These are phyloP conservation scores for Hyphopichia khmerensis DNA, from an alignment of 1,139 yeast genomes.

Conservation along the genomic window DNA sequence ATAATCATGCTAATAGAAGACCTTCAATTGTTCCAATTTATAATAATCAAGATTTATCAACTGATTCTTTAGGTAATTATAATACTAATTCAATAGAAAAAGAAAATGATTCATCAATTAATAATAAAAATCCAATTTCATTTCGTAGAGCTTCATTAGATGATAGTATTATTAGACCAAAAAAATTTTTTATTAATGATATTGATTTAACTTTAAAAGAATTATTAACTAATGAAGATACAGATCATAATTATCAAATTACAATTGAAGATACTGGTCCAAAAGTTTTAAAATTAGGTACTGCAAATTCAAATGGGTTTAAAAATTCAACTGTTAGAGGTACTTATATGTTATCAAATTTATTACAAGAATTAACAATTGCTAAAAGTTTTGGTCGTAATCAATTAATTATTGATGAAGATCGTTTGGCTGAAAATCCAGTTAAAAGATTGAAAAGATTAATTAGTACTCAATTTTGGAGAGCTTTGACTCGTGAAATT, in stretches of 20 bases:
- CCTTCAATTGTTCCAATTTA: conserved; percentile 39
- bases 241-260: conserved; percentile 82
- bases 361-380: conserved; percentile 85
- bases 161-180: conserved; percentile 43
- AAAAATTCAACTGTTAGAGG: conserved; percentile 77
- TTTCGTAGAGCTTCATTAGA: conserved; percentile 68
- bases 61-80: conserved; percentile 11
- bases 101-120: background rate
- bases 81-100: background rate
- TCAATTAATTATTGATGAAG: conserved; percentile 78
- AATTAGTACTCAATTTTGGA: conserved; percentile 82
- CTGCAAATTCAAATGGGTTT: conserved; percentile 81
- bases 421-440: conserved; percentile 83
- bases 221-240: conserved; percentile 76
- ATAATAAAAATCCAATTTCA: background rate
- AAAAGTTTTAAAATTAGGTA: conserved; percentile 80
- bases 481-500: conserved; percentile 68
- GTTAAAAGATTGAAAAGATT: conserved; percentile 74
- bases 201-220: conserved; percentile 72
- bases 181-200: conserved; percentile 70
- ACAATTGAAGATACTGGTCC: conserved; percentile 94
- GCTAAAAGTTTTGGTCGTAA: conserved; percentile 80
- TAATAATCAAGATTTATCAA: conserved; percentile 17
- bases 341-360: conserved; percentile 85
- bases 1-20: conserved; percentile 10